A percentile compares a stretch with the other conserved stretches of the same genome.
Conservation (phyloP, 768 basidiomycete species). For the Calocybe cyanea region DNA sequence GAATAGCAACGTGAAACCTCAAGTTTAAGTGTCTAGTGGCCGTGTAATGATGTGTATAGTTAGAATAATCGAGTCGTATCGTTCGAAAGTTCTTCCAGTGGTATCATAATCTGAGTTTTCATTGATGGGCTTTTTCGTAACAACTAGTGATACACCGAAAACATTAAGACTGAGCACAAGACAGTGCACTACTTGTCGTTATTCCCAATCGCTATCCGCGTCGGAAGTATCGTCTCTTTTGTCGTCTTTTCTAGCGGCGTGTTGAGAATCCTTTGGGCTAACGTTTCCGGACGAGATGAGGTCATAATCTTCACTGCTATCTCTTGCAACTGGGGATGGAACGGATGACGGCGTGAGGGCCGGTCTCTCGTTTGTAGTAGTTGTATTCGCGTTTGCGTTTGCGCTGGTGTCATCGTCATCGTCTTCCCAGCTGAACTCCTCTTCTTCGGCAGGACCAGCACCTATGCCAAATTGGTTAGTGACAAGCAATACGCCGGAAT, state of each 20-base stretch:
- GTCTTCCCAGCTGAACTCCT: conserved; percentile 92
- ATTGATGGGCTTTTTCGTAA: too few species aligned
- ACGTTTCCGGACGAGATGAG: conserved; percentile 55
- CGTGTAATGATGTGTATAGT: too few species aligned
- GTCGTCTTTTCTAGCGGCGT: conserved; percentile 11
- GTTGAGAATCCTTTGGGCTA: conserved; percentile 35
- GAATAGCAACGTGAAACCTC: too few species aligned
- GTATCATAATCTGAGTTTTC: too few species aligned
- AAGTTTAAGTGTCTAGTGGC: too few species aligned
- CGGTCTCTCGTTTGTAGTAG: conserved; percentile 15
- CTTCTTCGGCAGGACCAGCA: conserved; percentile 66
- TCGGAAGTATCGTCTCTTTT: conserved; percentile 36
- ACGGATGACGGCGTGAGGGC: conserved; percentile 4
- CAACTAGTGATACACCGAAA: too few species aligned
- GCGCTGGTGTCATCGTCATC: conserved; percentile 68
- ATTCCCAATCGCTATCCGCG: conserved; percentile 68
- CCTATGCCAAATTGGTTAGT: not conserved
- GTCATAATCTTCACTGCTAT: conserved; percentile 65
- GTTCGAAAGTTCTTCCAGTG: too few species aligned
- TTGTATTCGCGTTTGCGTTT: conserved; percentile 5
- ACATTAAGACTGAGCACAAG: too few species aligned
- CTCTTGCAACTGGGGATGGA: conserved; percentile 29
- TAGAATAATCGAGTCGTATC: too few species aligned
- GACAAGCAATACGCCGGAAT: not conserved
- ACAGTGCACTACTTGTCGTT: not conserved